Evolutionary conservation across 2,329 filamentous ascomycete genomes (phyloP).

Genomic region (Aspergillus costaricaensis): DNA sequence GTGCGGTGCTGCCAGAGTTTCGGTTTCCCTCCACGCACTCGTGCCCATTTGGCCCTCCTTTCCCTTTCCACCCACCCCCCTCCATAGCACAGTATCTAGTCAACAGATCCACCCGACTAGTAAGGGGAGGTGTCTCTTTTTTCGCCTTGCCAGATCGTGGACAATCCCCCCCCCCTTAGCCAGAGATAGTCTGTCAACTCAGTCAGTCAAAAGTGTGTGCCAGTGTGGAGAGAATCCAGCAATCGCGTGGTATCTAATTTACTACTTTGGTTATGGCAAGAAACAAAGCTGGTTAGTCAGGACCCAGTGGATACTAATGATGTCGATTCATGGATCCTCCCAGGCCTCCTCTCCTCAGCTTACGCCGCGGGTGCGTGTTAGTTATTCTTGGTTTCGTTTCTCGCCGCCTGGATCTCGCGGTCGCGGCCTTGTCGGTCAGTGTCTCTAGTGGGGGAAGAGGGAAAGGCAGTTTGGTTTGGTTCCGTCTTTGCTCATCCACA

Average conservation of each 20-base stretch:
- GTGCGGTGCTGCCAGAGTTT: neutral
- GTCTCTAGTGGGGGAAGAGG: too few relatives aligned
- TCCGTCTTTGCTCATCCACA: slow-evolving; percentile 6
- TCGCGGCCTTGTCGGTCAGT: slow-evolving; percentile 10
- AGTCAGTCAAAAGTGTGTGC: neutral
- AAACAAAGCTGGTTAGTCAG: neutral
- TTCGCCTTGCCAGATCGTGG: neutral
- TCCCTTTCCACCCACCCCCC: neutral
- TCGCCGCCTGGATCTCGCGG: neutral
- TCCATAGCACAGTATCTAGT: neutral
- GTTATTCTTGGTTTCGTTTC: slow-evolving; percentile 3
- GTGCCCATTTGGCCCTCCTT: slow-evolving; percentile 9
- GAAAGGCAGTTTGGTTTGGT: neutral
- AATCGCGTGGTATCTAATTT: too few relatives aligned
- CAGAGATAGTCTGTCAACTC: neutral
- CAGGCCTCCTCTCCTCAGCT: neutral
- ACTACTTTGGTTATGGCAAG: too few relatives aligned
- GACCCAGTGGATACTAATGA: neutral
- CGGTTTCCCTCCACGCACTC: slow-evolving; percentile 10
- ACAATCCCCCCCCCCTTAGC: neutral
- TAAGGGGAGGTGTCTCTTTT: neutral
- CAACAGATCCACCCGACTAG: slow-evolving; percentile 5
- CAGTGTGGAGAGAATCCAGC: neutral
- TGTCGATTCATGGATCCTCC: neutral
- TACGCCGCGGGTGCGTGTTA: neutral